These are phyloP conservation scores for Cymodocea nodosa DNA, from an alignment of 116 monocot genomes.

Conservation along the genomic window DNA sequence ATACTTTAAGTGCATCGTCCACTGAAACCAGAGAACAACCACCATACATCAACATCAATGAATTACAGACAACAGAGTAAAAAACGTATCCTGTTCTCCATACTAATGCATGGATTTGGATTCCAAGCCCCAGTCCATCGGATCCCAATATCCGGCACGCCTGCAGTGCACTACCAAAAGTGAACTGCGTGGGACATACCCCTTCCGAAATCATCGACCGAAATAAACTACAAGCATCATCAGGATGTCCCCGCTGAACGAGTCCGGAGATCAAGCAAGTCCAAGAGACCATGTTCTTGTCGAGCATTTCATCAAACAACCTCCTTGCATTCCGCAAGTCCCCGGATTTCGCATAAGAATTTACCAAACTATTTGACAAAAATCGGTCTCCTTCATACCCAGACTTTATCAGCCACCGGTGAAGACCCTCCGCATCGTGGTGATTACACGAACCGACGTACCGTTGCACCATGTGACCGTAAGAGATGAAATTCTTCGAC, in stretches of 20 bases:
- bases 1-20: slow-evolving; percentile 20
- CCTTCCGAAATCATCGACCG: slow-evolving; percentile 29
- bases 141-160: slow-evolving; percentile 31
- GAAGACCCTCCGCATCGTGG: slow-evolving; percentile 9
- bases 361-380: slow-evolving; percentile 38
- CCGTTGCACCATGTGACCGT: slow-evolving; percentile 3
- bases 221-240: slow-evolving; percentile 29
- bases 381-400: slow-evolving; percentile 33
- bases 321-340: slow-evolving; percentile 15
- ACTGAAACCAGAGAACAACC: slow-evolving; percentile 23
- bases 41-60: slow-evolving; percentile 49
- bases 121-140: slow-evolving; percentile 11
- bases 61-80: slow-evolving; percentile 26
- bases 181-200: slow-evolving; percentile 29
- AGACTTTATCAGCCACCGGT: slow-evolving; percentile 25
- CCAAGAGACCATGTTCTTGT: slow-evolving; percentile 51
- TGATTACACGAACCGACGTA: not conserved
- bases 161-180: slow-evolving; percentile 32
- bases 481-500: not conserved
- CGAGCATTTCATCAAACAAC: slow-evolving; percentile 36
- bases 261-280: slow-evolving; percentile 43
- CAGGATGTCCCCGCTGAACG: slow-evolving; percentile 12
- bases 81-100: slow-evolving; percentile 18
- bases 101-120: slow-evolving; percentile 29
- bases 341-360: slow-evolving; percentile 20